Evolutionary conservation across 2,329 filamentous ascomycete genomes (phyloP), one percentile per base, ranked within the genome.

Genomic region (Leptodontidium sp.): DNA sequence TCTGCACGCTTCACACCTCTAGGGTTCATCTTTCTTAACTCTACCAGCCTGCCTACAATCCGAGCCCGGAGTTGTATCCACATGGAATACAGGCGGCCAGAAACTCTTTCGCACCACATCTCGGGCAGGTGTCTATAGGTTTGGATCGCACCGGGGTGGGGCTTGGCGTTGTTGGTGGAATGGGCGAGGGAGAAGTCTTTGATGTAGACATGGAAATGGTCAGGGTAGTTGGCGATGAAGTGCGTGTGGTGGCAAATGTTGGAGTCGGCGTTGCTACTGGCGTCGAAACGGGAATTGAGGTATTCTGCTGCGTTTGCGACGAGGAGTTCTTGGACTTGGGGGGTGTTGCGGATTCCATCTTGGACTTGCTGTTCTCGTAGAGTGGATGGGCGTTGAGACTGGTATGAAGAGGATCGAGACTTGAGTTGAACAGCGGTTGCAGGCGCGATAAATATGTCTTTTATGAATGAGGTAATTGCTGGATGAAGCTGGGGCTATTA

Each of bases 51-150:
- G 17, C 26, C 21, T 45, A 61, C 35, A 59, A 32, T 6, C 64
- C 57, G 32, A 70, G 50, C 12, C 68, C 68, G 11, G 55, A 58
- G 17, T 62, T 55, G 26, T 65, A 67, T n/a, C 57, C 35, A 45
- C 61, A 67, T 2, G 35, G 24, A 43, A 49, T 52, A 40, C 68
- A 70, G 1, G 49, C 40, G 15, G 55, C 67, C 6, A 64, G 15
- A 45, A 65, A 68, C 14, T 50, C 57, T 15, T 21, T 26, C 2
- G 67, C 58, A 32, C 17, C 53, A 58, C 67, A 68, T 49, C 67
- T 35, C 11, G 67, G 67, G 49, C 67, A 68, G 6, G 15, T 50
- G 11, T 57, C 57, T 14, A 35, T 40, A 11, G 43, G 17, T 9
- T 38, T 58, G 1, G 57, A 59, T 11, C 21, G 12, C 6, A 14